phyloP scores from a whole-genome alignment of 139 green algal species.

The Chlorella vulgaris region DNA sequence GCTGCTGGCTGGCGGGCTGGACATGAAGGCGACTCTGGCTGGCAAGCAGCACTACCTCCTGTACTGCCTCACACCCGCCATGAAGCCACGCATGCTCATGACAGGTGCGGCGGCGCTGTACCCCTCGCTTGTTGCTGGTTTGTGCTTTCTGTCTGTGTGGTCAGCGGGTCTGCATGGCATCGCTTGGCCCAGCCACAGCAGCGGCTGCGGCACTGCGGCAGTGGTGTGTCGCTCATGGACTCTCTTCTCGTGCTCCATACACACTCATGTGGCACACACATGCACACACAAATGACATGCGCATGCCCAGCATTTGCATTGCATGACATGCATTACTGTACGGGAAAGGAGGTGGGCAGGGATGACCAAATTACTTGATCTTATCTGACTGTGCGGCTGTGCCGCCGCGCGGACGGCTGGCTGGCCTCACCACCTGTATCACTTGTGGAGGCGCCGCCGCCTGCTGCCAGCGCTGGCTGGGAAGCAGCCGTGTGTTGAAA shows the following conservation, averaged over 20 bases:
- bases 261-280: no score
- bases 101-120: constrained; percentile 49
- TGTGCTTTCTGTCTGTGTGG: not conserved
- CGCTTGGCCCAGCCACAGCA: not conserved
- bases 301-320: no score
- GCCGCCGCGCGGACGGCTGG: not conserved
- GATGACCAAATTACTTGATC: constrained; percentile 29
- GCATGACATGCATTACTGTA: not conserved
- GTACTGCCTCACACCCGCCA: constrained; percentile 88
- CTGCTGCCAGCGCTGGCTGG: not conserved
- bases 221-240: not conserved
- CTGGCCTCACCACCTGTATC: not conserved
- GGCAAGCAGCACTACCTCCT: constrained; percentile 94
- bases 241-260: not conserved
- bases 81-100: constrained; percentile 97
- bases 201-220: not conserved
- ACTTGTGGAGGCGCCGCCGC: not conserved
- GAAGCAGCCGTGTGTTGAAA: constrained; percentile 21
- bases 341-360: not conserved
- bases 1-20: constrained; percentile 71
- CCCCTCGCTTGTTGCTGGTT: not conserved
- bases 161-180: not conserved
- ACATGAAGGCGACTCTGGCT: constrained; percentile 79
- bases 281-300: no score
- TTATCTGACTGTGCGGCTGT: constrained; percentile 27